Evolutionary conservation across 2,329 filamentous ascomycete genomes (phyloP), one percentile per base, ranked within the genome.

Genomic region (Keithomyces neogunnii): DNA sequence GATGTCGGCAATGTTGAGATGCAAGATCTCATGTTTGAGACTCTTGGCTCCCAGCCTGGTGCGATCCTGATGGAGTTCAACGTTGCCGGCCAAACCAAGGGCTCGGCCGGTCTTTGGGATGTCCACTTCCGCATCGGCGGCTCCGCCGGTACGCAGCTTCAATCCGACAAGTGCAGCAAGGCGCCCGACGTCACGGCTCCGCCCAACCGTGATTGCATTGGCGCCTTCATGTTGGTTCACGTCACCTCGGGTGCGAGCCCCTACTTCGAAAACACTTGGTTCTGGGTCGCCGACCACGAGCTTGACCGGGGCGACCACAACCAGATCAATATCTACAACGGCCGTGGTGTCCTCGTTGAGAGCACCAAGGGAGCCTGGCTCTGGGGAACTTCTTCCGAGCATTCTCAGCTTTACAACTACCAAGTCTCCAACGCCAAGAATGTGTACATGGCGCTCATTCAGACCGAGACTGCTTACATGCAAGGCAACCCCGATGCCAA

Each of bases 21-120:
- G 63, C 87, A 84, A 45, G 92, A 96, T 63, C 70, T 95, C 54
- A 84, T 96, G 60, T 86, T 97, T 60, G 82, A 89, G 68, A 96
- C 90, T 32, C 80, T 83, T 58, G 92, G 92, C 4, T 75, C 90
- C 3, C 85, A 89, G 56, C 86, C 90, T 0, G 92, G 92, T 57
- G 92, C 90, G 19, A 89, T 96, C 62, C 79, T 96, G 64, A 83
- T 96, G 72, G 81, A 96, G 67, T 96, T 89, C 87, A 96, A 96
- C 70, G 74, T 96, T 42, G 82, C 81, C 43, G 85, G 82, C 36
- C 66, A 77, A 59, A 75, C 69, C 51, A 77, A 84, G 52, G 89
- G 89, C 45, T 80, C 82, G 1, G 84, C 84, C 26, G 92, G 83
- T 55, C 84, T 96, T 70, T 99, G 91, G 88, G 93, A 99, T 62